Percentiles rank a stretch among this genome's conserved stretches.
These are phyloP conservation scores for Monilinia vaccinii-corymbosi DNA, from an alignment of 2,329 filamentous ascomycete genomes.

Conservation along the genomic window DNA sequence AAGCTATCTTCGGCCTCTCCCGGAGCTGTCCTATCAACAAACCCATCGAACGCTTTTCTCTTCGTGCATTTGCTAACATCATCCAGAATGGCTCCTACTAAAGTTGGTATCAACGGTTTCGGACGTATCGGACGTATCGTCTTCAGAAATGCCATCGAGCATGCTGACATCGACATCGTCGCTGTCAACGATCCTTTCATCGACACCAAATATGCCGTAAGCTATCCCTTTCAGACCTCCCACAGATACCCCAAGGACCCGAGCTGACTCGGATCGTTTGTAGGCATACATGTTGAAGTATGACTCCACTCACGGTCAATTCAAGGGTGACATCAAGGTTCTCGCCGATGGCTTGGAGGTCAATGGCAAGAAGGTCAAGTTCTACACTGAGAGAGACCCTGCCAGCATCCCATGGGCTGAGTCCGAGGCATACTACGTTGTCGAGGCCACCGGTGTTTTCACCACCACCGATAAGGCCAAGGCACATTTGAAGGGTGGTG, in stretches of 20 bases:
- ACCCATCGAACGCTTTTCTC: slow-evolving; percentile 6
- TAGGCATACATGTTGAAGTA: slow-evolving; percentile 99
- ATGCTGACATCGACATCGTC: slow-evolving; percentile 81
- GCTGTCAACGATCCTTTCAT: slow-evolving; percentile 99
- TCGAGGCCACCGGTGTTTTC: slow-evolving; percentile 98
- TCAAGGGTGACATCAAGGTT: slow-evolving; percentile 82
- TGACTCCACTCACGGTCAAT: slow-evolving; percentile 91
- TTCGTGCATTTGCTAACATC: slow-evolving; percentile 14
- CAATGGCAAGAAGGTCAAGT: slow-evolving; percentile 91
- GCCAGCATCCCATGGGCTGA: slow-evolving; percentile 82
- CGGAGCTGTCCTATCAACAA: slow-evolving; percentile 12
- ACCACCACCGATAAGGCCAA: slow-evolving; percentile 95
- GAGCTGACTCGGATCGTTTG: slow-evolving; percentile 14
- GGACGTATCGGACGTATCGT: slow-evolving; percentile 98
- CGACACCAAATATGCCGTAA: slow-evolving; percentile 92
- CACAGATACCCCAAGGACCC: neutral
- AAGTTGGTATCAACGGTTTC: slow-evolving; percentile 99
- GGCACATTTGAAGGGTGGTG: slow-evolving; percentile 89
- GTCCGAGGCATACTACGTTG: slow-evolving; percentile 83
- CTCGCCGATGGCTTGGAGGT: slow-evolving; percentile 63
- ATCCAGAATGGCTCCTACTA: slow-evolving; percentile 43
- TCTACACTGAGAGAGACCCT: slow-evolving; percentile 91
- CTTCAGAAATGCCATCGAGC: slow-evolving; percentile 95
- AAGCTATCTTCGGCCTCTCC: neutral
- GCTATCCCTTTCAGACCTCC: slow-evolving; percentile 34